phyloP scores from a whole-genome alignment of 192 early-diverging fungal species.

The Haplosporangium gracile region DNA sequence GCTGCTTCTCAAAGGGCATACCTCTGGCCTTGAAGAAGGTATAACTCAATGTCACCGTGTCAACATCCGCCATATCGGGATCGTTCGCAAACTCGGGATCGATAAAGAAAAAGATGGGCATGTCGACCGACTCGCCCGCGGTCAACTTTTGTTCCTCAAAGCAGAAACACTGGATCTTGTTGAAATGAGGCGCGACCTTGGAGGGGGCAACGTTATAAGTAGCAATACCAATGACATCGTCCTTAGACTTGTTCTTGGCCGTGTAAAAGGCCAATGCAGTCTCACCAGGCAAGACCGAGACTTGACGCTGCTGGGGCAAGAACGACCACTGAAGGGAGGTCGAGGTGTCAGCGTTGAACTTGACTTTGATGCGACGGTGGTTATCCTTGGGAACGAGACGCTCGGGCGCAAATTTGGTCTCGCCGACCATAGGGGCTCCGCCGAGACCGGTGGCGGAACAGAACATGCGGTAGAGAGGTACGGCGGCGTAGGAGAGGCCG shows the following conservation, averaged over 20 bases:
- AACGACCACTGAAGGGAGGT: slow-evolving; percentile 92
- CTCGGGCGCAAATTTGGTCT: slow-evolving; percentile 72
- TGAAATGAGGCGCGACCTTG: slow-evolving; percentile 95
- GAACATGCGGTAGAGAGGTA: slow-evolving; percentile 95
- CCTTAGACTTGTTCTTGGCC: slow-evolving; percentile 86
- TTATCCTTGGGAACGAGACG: slow-evolving; percentile 74
- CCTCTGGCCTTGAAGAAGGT: slow-evolving; percentile 89
- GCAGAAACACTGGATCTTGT: slow-evolving; percentile 99
- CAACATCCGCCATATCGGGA: slow-evolving; percentile 95
- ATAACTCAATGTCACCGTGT: slow-evolving; percentile 92
- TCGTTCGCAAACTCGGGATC: slow-evolving; percentile 97
- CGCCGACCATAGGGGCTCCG: slow-evolving; percentile 89
- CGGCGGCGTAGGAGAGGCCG: slow-evolving; percentile 92
- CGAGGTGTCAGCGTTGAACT: slow-evolving; percentile 81
- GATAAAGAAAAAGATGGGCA: slow-evolving; percentile 98
- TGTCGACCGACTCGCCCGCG: slow-evolving; percentile 93
- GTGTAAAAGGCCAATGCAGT: slow-evolving; percentile 97
- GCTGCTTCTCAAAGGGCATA: slow-evolving; percentile 52
- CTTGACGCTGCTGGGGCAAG: slow-evolving; percentile 86
- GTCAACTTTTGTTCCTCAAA: slow-evolving; percentile 97
- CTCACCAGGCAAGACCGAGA: slow-evolving; percentile 94
- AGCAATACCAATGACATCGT: slow-evolving; percentile 94
- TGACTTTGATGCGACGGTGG: slow-evolving; percentile 74
- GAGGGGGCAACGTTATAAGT: slow-evolving; percentile 97
- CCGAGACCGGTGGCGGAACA: slow-evolving; percentile 94